Evolutionary conservation across 805 yeast genomes (phyloP).

Genomic region (Candida koratica): DNA sequence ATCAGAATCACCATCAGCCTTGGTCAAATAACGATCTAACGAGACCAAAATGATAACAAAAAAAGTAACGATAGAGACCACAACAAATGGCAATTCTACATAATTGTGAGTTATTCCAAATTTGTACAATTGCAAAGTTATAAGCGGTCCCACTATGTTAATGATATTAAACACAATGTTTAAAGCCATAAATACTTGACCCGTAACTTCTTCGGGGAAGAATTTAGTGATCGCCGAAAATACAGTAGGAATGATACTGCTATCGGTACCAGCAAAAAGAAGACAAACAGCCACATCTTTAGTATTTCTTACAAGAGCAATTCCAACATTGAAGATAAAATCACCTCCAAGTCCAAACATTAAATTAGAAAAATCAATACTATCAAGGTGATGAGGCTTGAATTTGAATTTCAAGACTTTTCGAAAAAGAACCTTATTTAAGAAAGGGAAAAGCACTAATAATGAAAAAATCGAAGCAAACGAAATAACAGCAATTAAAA

Average conservation of each 20-base stretch:
- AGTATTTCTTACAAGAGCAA: neutral
- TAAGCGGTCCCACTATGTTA: neutral
- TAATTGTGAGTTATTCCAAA: conserved; percentile 10
- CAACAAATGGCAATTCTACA: conserved; percentile 8
- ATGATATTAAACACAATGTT: conserved; percentile 5
- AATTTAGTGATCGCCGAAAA: conserved; percentile 58
- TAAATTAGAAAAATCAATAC: conserved; percentile 10
- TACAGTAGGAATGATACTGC: conserved; percentile 50
- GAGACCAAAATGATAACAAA: neutral
- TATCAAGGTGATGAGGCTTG: conserved; percentile 9
- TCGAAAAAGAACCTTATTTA: conserved; percentile 3
- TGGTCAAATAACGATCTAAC: conserved; percentile 1
- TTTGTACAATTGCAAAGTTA: conserved; percentile 5
- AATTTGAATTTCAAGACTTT: conserved; percentile 7
- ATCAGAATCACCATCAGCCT: neutral
- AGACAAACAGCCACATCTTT: neutral
- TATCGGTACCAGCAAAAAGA: conserved; percentile 42
- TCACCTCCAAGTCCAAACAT: conserved; percentile 1
- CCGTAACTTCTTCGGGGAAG: conserved; percentile 34
- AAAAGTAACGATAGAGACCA: neutral
- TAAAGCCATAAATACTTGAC: conserved; percentile 10
- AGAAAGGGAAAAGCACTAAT: conserved; percentile 6
- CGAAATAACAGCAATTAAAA: neutral
- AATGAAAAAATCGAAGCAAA: neutral
- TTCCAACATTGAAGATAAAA: neutral